phyloP scores from a whole-genome alignment of 2,329 filamentous ascomycete genomes.

The Penicillium carneum region DNA sequence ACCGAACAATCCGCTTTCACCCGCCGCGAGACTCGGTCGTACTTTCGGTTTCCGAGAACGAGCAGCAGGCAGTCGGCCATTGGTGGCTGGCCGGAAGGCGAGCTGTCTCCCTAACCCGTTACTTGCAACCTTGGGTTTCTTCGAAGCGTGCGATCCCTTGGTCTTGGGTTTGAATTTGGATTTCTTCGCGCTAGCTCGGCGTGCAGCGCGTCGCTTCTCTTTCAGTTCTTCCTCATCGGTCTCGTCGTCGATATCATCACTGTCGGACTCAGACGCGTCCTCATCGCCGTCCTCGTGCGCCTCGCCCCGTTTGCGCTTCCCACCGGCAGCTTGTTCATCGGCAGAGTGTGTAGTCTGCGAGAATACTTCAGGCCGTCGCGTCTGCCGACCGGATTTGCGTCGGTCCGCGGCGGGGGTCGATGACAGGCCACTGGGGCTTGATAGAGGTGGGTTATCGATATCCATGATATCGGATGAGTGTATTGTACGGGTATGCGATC shows the following conservation, averaged over 20 bases:
- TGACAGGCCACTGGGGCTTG: slow-evolving; percentile 22
- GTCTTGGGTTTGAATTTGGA: slow-evolving; percentile 50
- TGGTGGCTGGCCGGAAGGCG: slow-evolving; percentile 62
- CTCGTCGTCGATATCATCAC: slow-evolving; percentile 48
- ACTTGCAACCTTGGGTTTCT: slow-evolving; percentile 64
- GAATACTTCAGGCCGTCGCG: slow-evolving; percentile 53
- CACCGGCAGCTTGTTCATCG: slow-evolving; percentile 37
- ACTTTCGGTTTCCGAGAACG: slow-evolving; percentile 60
- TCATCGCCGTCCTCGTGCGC: slow-evolving; percentile 47
- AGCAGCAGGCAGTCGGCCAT: slow-evolving; percentile 53
- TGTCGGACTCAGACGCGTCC: slow-evolving; percentile 49
- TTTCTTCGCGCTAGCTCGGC: slow-evolving; percentile 45
- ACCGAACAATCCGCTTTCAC: slow-evolving; percentile 66
- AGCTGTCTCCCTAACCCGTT: slow-evolving; percentile 57
- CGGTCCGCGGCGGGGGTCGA: slow-evolving; percentile 44
- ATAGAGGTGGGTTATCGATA: slow-evolving; percentile 27
- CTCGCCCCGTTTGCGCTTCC: slow-evolving; percentile 61
- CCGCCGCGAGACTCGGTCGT: slow-evolving; percentile 60
- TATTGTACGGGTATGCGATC: slow-evolving; percentile 13
- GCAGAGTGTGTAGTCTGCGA: slow-evolving; percentile 47
- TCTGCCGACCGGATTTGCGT: slow-evolving; percentile 55
- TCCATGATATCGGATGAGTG: slow-evolving; percentile 28
- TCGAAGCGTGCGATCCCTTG: slow-evolving; percentile 51
- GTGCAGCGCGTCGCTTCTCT: slow-evolving; percentile 51
- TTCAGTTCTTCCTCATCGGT: slow-evolving; percentile 60